Evolutionary conservation across 129 eudicot species (phyloP).

Genomic region (Centrapalus pauciflorus): DNA sequence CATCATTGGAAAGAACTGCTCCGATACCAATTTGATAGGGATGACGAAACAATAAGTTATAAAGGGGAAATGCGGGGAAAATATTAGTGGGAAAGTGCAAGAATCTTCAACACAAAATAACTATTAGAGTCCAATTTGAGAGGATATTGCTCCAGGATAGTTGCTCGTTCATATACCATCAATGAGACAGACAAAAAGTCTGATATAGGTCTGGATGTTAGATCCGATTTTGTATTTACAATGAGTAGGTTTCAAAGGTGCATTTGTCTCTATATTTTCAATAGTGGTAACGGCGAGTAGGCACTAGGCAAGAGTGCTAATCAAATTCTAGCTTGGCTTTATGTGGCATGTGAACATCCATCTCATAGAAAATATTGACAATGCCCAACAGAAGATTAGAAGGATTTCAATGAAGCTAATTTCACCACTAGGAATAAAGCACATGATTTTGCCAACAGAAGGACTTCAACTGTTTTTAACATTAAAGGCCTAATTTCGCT

Average conservation of each 20-base stretch:
- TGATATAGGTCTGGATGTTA: neutral
- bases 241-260: neutral
- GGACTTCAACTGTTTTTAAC: neutral
- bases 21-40: neutral
- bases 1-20: neutral
- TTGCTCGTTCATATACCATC: neutral
- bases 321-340: neutral
- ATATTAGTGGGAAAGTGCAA: neutral
- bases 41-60: neutral
- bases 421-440: too few relatives aligned
- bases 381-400: too few relatives aligned
- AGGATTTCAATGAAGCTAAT: too few relatives aligned
- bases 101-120: neutral
- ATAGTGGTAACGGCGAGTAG: neutral
- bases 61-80: neutral
- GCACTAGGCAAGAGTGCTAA: neutral
- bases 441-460: neutral
- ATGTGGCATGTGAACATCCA: neutral
- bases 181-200: neutral
- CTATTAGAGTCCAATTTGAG: neutral
- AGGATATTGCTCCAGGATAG: neutral
- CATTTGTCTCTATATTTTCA: neutral
- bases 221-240: neutral
- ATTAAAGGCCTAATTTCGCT: neutral
- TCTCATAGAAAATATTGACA: too few relatives aligned